A percentile compares a stretch with the other conserved stretches of the same genome.
Conservation (phyloP, 2,329 filamentous ascomycete genomes). For the Fusarium sp. region DNA sequence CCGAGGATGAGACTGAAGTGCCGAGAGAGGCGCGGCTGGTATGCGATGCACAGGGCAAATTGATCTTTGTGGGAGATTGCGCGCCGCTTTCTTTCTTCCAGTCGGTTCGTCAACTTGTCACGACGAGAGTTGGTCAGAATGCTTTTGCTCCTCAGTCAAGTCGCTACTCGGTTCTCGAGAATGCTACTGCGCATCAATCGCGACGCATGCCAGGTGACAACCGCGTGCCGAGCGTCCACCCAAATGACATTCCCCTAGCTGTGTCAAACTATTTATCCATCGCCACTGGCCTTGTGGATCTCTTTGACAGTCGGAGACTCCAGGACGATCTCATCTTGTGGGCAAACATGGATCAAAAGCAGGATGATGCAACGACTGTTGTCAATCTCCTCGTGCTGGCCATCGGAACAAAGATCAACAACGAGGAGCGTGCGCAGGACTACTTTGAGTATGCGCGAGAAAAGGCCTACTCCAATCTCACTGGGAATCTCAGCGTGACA, state of each 20-base stretch:
- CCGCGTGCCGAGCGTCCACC: conserved; percentile 47
- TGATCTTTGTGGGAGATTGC: conserved; percentile 69
- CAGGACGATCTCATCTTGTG: conserved; percentile 58
- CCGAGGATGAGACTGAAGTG: conserved; percentile 67
- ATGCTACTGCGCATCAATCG: conserved; percentile 51
- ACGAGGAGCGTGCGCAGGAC: conserved; percentile 57
- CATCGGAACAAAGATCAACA: conserved; percentile 60
- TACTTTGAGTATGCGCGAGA: conserved; percentile 65
- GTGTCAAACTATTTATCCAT: conserved; percentile 55
- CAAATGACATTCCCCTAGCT: conserved; percentile 46
- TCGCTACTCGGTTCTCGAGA: conserved; percentile 64
- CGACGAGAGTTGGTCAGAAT: conserved; percentile 60
- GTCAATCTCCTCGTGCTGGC: conserved; percentile 65
- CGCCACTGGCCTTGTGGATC: conserved; percentile 62
- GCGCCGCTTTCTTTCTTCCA: conserved; percentile 69
- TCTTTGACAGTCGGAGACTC: conserved; percentile 60
- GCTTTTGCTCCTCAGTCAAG: conserved; percentile 66
- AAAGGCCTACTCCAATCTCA: conserved; percentile 59
- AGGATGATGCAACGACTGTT: conserved; percentile 56
- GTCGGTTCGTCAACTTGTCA: conserved; percentile 66
- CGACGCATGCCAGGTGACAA: conserved; percentile 35
- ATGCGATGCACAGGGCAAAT: conserved; percentile 65
- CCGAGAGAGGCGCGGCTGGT: conserved; percentile 65
- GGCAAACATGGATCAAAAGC: conserved; percentile 52
- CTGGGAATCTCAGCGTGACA: conserved; percentile 61